These are phyloP conservation scores for Tubosaeta sp. DNA, from an alignment of 768 basidiomycete species.

Conservation along the genomic window DNA sequence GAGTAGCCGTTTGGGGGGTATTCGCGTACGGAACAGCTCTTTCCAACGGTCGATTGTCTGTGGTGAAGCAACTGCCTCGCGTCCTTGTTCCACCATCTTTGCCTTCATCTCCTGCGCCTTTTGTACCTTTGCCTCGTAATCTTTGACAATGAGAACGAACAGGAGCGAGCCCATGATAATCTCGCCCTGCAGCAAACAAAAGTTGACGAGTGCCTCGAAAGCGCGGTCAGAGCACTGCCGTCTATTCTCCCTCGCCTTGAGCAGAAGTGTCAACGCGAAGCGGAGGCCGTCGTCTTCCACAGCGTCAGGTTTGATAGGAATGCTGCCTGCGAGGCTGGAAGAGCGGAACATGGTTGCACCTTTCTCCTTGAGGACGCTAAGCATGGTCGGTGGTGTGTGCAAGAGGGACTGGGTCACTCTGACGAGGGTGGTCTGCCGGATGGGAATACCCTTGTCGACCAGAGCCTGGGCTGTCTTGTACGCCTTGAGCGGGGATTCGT, in stretches of 20 bases:
- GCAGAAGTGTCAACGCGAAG: conserved; percentile 51
- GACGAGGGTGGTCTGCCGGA: conserved; percentile 50
- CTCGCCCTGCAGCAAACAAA: conserved; percentile 74
- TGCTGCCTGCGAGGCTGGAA: conserved; percentile 11
- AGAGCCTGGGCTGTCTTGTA: conserved; percentile 45
- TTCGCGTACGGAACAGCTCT: conserved; percentile 6
- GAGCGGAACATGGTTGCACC: conserved; percentile 16
- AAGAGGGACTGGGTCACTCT: conserved; percentile 27
- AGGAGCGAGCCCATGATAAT: conserved; percentile 71
- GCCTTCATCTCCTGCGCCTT: conserved; percentile 25
- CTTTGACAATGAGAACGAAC: conserved; percentile 61
- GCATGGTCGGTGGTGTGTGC: conserved; percentile 22
- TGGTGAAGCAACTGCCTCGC: conserved; percentile 10
- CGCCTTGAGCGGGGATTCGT: conserved; percentile 46
- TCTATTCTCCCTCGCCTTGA: conserved; percentile 48
- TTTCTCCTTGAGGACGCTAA: conserved; percentile 15
- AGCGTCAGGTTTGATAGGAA: conserved; percentile 32
- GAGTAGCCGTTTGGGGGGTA: conserved; percentile 30
- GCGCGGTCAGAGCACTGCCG: conserved; percentile 55
- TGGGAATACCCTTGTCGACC: conserved; percentile 48
- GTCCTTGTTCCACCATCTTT: conserved; percentile 17
- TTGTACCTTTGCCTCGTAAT: conserved; percentile 47
- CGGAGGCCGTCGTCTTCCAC: conserved; percentile 40
- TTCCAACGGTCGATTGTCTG: conserved; percentile 20
- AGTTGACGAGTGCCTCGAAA: conserved; percentile 56